These are phyloP conservation scores for Colletotrichum falcatum DNA, from an alignment of 2,329 filamentous ascomycete genomes.

Conservation along the genomic window DNA sequence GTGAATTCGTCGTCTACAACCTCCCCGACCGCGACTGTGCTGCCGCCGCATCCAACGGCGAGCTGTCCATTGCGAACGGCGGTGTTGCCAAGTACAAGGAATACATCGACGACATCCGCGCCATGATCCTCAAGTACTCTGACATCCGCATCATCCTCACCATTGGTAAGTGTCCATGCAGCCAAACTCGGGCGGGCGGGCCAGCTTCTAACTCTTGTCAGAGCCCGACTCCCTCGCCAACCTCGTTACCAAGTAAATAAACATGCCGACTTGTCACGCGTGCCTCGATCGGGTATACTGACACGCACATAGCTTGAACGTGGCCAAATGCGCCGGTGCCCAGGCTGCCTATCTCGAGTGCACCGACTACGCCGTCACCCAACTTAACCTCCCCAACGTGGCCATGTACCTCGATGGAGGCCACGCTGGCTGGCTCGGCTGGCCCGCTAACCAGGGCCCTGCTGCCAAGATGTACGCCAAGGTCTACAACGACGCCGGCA, in stretches of 20 bases:
- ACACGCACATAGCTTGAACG: slow-evolving; percentile 47
- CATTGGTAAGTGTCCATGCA: slow-evolving; percentile 50
- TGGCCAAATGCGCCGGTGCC: slow-evolving; percentile 62
- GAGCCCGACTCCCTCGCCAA: slow-evolving; percentile 71
- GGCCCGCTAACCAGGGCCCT: slow-evolving; percentile 61
- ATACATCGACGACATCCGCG: slow-evolving; percentile 64
- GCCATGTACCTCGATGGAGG: slow-evolving; percentile 66
- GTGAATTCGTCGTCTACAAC: slow-evolving; percentile 67
- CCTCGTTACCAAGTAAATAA: slow-evolving; percentile 63
- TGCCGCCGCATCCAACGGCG: slow-evolving; percentile 68
- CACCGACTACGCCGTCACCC: slow-evolving; percentile 62
- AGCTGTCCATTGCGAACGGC: slow-evolving; percentile 62
- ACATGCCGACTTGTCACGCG: no score
- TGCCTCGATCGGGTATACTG: neutral
- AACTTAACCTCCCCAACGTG: slow-evolving; percentile 67
- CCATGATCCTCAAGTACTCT: slow-evolving; percentile 56
- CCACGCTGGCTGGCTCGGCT: slow-evolving; percentile 70
- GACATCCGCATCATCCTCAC: slow-evolving; percentile 59
- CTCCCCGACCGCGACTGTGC: slow-evolving; percentile 70
- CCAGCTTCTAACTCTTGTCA: slow-evolving; percentile 44
- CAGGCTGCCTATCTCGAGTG: slow-evolving; percentile 62
- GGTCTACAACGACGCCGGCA: slow-evolving; percentile 63
- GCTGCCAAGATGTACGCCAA: slow-evolving; percentile 60
- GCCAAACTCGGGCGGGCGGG: no score
- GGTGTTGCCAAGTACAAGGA: slow-evolving; percentile 66